These are phyloP conservation scores for Candida sithepensis DNA, from an alignment of 805 yeast genomes.

Conservation along the genomic window DNA sequence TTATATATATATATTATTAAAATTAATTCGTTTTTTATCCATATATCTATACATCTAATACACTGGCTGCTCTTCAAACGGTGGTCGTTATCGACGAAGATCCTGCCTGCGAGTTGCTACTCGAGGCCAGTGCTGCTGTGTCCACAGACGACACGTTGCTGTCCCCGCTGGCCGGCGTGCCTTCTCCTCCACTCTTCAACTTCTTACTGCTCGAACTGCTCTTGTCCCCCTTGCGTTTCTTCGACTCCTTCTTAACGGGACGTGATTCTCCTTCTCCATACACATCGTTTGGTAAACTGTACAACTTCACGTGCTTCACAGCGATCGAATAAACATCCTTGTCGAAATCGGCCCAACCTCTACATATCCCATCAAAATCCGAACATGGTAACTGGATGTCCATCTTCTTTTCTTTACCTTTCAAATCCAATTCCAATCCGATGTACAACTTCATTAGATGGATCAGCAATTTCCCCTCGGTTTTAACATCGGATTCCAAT, in stretches of 20 bases:
- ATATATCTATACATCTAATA: too few relatives aligned
- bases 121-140: not conserved
- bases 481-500: slow-evolving; percentile 23
- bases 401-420: slow-evolving; percentile 57
- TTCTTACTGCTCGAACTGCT: slow-evolving; percentile 29
- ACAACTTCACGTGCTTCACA: slow-evolving; percentile 69
- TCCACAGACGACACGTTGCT: not conserved
- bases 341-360: slow-evolving; percentile 65
- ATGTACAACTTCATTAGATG: slow-evolving; percentile 75
- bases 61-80: too few relatives aligned
- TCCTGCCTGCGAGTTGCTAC: too few relatives aligned
- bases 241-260: slow-evolving; percentile 57
- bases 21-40: too few relatives aligned
- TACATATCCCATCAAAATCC: slow-evolving; percentile 80
- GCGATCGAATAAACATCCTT: slow-evolving; percentile 56
- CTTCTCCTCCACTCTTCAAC: slow-evolving; percentile 15
- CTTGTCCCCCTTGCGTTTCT: slow-evolving; percentile 47
- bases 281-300: slow-evolving; percentile 83
- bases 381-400: slow-evolving; percentile 88
- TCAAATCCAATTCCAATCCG: slow-evolving; percentile 61
- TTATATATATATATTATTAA: too few relatives aligned
- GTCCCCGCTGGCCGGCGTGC: slow-evolving; percentile 2
- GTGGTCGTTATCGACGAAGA: too few relatives aligned
- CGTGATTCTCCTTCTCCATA: slow-evolving; percentile 75
- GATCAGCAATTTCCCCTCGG: slow-evolving; percentile 32